Evolutionary conservation across 257 asterid species (phyloP).

Genomic region (Osmanthus fragrans): DNA sequence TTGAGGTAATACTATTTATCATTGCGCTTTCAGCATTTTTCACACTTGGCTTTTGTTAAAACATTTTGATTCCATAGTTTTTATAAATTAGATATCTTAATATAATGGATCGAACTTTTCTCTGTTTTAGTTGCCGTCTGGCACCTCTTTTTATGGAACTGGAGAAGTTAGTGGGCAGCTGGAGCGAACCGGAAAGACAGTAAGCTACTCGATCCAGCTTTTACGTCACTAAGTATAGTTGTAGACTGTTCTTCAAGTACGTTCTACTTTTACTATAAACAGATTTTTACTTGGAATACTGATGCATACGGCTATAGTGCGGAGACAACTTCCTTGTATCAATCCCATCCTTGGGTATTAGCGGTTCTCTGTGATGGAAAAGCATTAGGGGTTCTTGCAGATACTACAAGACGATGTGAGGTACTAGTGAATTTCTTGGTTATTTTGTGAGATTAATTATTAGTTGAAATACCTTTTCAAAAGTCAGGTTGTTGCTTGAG

Average conservation of each 20-base stretch:
- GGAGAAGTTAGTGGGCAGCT: constrained; percentile 91
- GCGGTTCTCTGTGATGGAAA: constrained; percentile 85
- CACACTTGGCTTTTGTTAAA: background rate
- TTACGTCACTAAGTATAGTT: background rate
- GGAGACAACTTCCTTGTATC: constrained; percentile 91
- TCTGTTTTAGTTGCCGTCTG: constrained; percentile 66
- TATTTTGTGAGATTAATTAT: constrained; percentile 9
- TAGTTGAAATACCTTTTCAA: constrained; percentile 10
- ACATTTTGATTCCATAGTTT: constrained; percentile 2
- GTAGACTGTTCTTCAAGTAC: background rate
- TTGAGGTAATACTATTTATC: constrained; percentile 52
- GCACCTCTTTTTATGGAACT: constrained; percentile 91
- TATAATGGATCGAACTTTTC: constrained; percentile 24
- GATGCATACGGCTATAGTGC: constrained; percentile 94
- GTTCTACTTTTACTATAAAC: no score
- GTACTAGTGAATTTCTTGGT: constrained; percentile 38
- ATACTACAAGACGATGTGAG: constrained; percentile 90
- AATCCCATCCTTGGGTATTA: constrained; percentile 98
- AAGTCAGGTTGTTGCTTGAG: constrained; percentile 23
- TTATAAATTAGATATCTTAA: background rate
- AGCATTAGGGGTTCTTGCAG: constrained; percentile 91
- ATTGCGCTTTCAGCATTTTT: constrained; percentile 8
- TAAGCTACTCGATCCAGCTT: constrained; percentile 29
- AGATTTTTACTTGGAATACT: constrained; percentile 64
- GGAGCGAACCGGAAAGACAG: constrained; percentile 96